These are phyloP conservation scores for Drechslerella dactyloides DNA, from an alignment of 2,329 filamentous ascomycete species.

Conservation along the genomic window DNA sequence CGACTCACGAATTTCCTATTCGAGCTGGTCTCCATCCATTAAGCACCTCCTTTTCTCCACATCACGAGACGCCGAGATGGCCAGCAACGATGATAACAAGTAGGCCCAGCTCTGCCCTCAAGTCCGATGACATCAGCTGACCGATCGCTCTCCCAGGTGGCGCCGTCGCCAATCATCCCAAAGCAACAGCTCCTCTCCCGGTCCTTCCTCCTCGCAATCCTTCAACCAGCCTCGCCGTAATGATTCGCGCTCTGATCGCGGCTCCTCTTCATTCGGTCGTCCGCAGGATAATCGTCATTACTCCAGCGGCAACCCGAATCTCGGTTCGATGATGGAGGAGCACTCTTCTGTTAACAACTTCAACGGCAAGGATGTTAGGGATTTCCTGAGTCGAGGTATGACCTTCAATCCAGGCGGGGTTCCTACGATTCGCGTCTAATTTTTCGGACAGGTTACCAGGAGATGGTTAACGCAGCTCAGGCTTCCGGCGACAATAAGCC, in stretches of 20 bases:
- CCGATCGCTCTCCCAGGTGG: conserved; percentile 18
- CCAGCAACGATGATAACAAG: conserved; percentile 45
- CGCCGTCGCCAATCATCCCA: conserved; percentile 48
- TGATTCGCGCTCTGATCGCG: conserved; percentile 38
- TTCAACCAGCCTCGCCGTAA: conserved; percentile 47
- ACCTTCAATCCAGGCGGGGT: neutral
- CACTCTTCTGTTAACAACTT: conserved; percentile 44
- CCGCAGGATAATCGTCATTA: conserved; percentile 42
- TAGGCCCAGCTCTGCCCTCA: conserved; percentile 12
- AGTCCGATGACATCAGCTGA: neutral
- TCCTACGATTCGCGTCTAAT: neutral
- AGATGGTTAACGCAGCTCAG: conserved; percentile 28
- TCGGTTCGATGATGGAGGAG: conserved; percentile 31
- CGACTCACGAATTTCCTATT: neutral
- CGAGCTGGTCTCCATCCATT: conserved; percentile 1
- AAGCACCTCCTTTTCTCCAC: neutral
- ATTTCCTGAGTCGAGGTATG: conserved; percentile 26
- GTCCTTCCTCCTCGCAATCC: conserved; percentile 35
- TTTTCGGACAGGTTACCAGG: conserved; percentile 21
- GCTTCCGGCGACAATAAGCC: conserved; percentile 34
- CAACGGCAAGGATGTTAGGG: conserved; percentile 41
- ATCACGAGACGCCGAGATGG: conserved; percentile 21
- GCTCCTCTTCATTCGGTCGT: conserved; percentile 28
- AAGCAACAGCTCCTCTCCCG: conserved; percentile 35
- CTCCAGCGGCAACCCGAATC: conserved; percentile 31